These are phyloP conservation scores for Eucommia ulmoides DNA, from an alignment of 257 asterid genomes.

Conservation along the genomic window DNA sequence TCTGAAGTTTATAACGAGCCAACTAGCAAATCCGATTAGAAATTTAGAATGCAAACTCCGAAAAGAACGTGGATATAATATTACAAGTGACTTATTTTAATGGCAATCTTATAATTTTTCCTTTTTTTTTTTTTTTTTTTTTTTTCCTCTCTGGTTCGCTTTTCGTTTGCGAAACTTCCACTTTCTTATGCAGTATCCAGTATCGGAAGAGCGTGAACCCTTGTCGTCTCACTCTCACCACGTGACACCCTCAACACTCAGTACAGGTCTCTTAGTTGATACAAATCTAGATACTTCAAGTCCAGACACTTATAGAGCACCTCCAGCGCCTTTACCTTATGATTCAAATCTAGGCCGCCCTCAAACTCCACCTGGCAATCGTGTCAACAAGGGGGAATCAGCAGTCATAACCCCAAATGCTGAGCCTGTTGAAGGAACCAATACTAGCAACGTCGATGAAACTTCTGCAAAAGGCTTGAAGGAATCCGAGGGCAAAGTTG, in stretches of 20 bases:
- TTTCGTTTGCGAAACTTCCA: slow-evolving; percentile 13
- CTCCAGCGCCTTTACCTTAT: slow-evolving; percentile 77
- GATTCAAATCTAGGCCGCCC: slow-evolving; percentile 38
- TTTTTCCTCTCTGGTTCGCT: no score
- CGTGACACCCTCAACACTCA: slow-evolving; percentile 36
- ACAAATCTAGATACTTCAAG: slow-evolving; percentile 76
- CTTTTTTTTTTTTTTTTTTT: neutral
- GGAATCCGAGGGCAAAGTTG: slow-evolving; percentile 36
- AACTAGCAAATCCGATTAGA: no score
- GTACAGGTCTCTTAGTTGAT: slow-evolving; percentile 69
- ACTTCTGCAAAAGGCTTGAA: slow-evolving; percentile 28
- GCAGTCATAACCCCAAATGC: slow-evolving; percentile 22
- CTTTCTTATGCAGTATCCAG: slow-evolving; percentile 52
- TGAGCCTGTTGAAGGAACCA: slow-evolving; percentile 25
- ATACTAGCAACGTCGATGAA: slow-evolving; percentile 30
- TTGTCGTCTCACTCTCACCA: slow-evolving; percentile 33
- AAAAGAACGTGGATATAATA: no score
- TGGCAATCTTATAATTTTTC: no score
- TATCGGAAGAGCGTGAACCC: slow-evolving; percentile 50
- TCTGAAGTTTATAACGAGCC: no score
- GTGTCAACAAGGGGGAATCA: slow-evolving; percentile 28
- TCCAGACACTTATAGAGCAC: slow-evolving; percentile 70
- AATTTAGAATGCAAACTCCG: no score
- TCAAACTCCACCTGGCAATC: slow-evolving; percentile 28
- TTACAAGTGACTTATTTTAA: no score